phyloP scores from a whole-genome alignment of 2,329 filamentous ascomycete species.

The Zarea fungicola region DNA sequence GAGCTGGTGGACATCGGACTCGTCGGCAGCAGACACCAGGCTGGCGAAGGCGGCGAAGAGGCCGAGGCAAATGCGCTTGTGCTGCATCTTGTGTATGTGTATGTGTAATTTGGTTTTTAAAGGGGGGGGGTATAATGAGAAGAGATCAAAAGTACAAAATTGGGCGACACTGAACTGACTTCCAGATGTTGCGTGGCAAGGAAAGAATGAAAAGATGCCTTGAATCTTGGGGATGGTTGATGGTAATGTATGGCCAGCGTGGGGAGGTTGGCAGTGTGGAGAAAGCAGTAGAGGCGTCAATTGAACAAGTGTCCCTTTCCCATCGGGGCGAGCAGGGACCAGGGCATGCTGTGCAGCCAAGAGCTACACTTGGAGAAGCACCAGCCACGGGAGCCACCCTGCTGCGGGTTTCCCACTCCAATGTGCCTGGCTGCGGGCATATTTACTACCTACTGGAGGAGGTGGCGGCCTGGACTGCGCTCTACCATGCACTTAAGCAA shows the following conservation, averaged over 20 bases:
- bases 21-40: slow-evolving; percentile 51
- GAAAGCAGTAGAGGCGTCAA: slow-evolving; percentile 26
- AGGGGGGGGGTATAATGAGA: slow-evolving; percentile 2
- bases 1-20: slow-evolving; percentile 78
- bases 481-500: neutral
- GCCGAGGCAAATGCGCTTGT: slow-evolving; percentile 47
- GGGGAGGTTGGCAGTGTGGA: slow-evolving; percentile 23
- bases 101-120: slow-evolving; percentile 10
- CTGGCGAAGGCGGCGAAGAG: slow-evolving; percentile 51
- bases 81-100: slow-evolving; percentile 40
- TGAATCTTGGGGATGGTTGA: slow-evolving; percentile 17
- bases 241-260: slow-evolving; percentile 20
- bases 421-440: too few species aligned
- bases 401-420: too few species aligned
- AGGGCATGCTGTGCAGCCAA: too few species aligned
- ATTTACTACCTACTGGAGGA: too few species aligned
- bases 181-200: slow-evolving; percentile 12
- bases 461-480: neutral
- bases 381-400: too few species aligned
- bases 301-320: slow-evolving; percentile 42
- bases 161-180: slow-evolving; percentile 20
- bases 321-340: neutral
- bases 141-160: slow-evolving; percentile 11
- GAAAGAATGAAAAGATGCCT: slow-evolving; percentile 13
- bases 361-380: too few species aligned